Evolutionary conservation across 257 asterid genomes (phyloP).

Genomic region (Primulina huaijiensis): DNA sequence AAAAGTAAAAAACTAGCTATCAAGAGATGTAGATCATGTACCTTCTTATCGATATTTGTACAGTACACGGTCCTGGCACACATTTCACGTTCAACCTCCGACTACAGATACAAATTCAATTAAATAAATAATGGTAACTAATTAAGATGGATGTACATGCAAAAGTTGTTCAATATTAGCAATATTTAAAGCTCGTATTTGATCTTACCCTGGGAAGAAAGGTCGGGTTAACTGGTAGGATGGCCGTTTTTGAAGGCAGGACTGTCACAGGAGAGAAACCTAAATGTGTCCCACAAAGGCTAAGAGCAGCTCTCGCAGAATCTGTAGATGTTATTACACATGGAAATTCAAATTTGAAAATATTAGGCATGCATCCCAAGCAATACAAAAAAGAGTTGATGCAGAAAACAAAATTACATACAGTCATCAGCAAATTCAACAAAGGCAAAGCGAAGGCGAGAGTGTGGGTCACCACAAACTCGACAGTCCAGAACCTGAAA

Average conservation of each 20-base stretch:
- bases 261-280: constrained; percentile 85
- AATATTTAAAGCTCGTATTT: constrained; percentile 1
- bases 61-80: constrained; percentile 96
- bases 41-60: constrained; percentile 93
- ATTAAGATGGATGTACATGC: background rate
- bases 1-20: background rate
- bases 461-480: constrained; percentile 97
- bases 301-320: constrained; percentile 73
- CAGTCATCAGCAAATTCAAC: constrained; percentile 93
- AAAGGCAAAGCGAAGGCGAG: constrained; percentile 97
- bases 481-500: constrained; percentile 95
- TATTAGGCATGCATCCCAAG: constrained; percentile 7
- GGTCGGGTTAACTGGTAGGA: constrained; percentile 93
- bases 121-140: background rate
- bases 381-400: background rate
- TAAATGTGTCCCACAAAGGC: constrained; percentile 61
- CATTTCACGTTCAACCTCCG: constrained; percentile 97
- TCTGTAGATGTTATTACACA: constrained; percentile 42
- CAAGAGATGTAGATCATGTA: constrained; percentile 18
- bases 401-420: constrained; percentile 31
- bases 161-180: constrained; percentile 4
- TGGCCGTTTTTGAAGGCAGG: constrained; percentile 94
- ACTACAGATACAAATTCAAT: constrained; percentile 37
- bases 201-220: constrained; percentile 82
- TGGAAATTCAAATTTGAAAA: constrained; percentile 1